Evolutionary conservation across 768 basidiomycete species (phyloP).

Genomic region (Phanerochaete sordida): DNA sequence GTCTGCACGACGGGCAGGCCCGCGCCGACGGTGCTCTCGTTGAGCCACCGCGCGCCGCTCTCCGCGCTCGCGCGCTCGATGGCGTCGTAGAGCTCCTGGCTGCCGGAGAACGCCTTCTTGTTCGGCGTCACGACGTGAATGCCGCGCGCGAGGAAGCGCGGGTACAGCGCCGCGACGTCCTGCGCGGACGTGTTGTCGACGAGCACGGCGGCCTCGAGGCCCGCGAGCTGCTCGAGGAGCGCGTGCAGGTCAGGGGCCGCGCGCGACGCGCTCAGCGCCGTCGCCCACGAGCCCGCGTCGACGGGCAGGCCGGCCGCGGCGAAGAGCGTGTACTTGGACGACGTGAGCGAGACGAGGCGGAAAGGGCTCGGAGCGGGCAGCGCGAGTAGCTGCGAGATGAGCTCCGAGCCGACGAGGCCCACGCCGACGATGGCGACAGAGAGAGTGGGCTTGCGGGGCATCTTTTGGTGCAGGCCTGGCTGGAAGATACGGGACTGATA

Average conservation of each 20-base stretch:
- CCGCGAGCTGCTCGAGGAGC: constrained; percentile 42
- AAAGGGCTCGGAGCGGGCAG: constrained; percentile 57
- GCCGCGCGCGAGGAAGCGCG: constrained; percentile 71
- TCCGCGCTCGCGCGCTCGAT: constrained; percentile 60
- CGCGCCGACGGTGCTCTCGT: constrained; percentile 94
- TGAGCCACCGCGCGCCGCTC: constrained; percentile 65
- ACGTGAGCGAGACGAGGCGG: constrained; percentile 64
- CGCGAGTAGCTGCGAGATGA: constrained; percentile 76
- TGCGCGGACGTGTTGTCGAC: constrained; percentile 95
- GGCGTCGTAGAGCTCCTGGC: constrained; percentile 58
- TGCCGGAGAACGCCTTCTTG: constrained; percentile 92
- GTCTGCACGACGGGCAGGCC: constrained; percentile 91
- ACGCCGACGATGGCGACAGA: constrained; percentile 82
- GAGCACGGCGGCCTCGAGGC: constrained; percentile 56
- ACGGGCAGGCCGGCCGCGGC: constrained; percentile 43
- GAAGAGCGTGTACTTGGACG: constrained; percentile 60
- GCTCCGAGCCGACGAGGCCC: constrained; percentile 88
- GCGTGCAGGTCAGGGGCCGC: constrained; percentile 35
- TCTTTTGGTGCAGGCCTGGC: not conserved
- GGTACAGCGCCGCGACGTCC: constrained; percentile 76
- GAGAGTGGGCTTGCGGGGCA: constrained; percentile 11
- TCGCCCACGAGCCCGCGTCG: constrained; percentile 33
- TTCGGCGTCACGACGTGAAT: constrained; percentile 93
- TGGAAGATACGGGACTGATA: not conserved
- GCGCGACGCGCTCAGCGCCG: not conserved